Evolutionary conservation across 257 asterid species (phyloP).

Genomic region (Vinca minor): DNA sequence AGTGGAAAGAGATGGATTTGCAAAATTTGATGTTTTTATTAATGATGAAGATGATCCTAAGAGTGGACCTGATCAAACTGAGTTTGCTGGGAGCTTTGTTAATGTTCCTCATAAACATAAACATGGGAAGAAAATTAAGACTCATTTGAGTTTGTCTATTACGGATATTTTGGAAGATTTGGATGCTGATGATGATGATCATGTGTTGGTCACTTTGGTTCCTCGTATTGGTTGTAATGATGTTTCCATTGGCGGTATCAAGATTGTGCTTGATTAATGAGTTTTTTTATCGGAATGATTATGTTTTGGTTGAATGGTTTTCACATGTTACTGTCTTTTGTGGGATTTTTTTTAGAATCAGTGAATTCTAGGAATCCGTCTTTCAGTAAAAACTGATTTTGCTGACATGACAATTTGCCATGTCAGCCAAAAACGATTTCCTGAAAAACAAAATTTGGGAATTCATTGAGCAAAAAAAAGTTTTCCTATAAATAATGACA

Average conservation of each 20-base stretch:
- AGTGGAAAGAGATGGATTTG: constrained; percentile 21
- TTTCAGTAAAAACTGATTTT: too few relatives aligned
- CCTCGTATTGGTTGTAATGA: constrained; percentile 35
- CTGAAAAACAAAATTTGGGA: too few relatives aligned
- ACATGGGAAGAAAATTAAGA: constrained; percentile 19
- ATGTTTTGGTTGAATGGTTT: too few relatives aligned
- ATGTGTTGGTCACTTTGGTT: constrained; percentile 40
- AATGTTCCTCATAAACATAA: constrained; percentile 46
- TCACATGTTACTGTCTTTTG: too few relatives aligned
- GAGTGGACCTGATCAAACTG: constrained; percentile 32
- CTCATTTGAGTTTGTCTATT: constrained; percentile 34
- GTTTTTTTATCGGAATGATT: too few relatives aligned
- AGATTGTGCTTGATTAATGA: constrained; percentile 24
- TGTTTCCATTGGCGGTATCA: constrained; percentile 42
- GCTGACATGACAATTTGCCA: too few relatives aligned
- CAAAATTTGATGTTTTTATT: constrained; percentile 52
- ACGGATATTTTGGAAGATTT: constrained; percentile 52
- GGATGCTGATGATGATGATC: constrained; percentile 48
- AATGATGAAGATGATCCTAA: constrained; percentile 53
- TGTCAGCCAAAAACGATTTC: too few relatives aligned
- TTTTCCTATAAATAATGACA: too few relatives aligned
- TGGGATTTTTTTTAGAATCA: too few relatives aligned
- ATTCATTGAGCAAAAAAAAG: too few relatives aligned
- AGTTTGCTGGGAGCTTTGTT: constrained; percentile 56
- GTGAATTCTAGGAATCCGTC: too few relatives aligned